These are phyloP conservation scores for Lentinula sp. DNA, from an alignment of 768 basidiomycete species.

Conservation along the genomic window DNA sequence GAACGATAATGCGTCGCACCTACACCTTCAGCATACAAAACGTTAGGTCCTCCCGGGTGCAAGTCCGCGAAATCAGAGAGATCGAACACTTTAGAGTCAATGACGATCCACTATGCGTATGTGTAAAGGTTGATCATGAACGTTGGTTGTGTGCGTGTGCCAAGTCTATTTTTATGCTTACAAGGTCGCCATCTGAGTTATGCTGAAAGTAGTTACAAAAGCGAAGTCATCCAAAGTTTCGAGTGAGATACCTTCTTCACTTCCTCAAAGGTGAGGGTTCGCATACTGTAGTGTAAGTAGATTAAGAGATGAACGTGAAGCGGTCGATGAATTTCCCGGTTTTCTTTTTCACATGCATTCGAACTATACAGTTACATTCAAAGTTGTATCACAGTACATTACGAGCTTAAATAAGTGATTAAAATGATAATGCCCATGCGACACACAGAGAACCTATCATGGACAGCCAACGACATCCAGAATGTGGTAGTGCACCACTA, in stretches of 20 bases:
- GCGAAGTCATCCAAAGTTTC: not conserved
- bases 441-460: not conserved
- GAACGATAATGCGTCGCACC: constrained; percentile 34
- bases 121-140: not conserved
- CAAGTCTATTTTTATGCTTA: constrained; percentile 23
- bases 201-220: constrained; percentile 46
- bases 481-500: not conserved
- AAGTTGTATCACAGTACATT: no score
- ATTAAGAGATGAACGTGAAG: not conserved
- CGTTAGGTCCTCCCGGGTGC: constrained; percentile 80
- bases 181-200: constrained; percentile 80
- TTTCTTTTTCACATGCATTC: not conserved
- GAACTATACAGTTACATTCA: no score
- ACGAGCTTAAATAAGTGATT: no score
- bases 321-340: no score
- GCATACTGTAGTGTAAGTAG: no score
- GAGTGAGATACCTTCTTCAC: constrained; percentile 49
- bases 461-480: not conserved
- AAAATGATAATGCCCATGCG: not conserved
- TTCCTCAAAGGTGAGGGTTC: constrained; percentile 47
- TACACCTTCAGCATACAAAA: constrained; percentile 59
- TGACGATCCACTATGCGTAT: constrained; percentile 61
- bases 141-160: not conserved
- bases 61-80: constrained; percentile 74
- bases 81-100: constrained; percentile 80